These are phyloP conservation scores for Exophiala mesophila DNA, from an alignment of 2,329 filamentous ascomycete genomes.

Conservation along the genomic window DNA sequence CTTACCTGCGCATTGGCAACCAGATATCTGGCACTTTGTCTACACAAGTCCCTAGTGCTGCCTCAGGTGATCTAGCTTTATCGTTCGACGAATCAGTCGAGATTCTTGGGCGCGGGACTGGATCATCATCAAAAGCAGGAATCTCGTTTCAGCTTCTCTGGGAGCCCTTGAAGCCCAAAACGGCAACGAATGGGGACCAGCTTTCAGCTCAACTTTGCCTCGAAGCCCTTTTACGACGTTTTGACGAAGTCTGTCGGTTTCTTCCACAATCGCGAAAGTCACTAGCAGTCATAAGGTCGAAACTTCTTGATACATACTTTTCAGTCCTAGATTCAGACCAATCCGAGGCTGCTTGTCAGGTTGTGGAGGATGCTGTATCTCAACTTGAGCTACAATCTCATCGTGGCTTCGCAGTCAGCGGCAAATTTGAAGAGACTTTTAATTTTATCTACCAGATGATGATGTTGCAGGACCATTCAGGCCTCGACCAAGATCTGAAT, in stretches of 20 bases:
- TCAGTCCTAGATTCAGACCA: constrained; percentile 11
- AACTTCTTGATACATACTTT: constrained; percentile 33
- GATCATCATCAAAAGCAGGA: constrained; percentile 32
- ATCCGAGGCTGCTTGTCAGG: constrained; percentile 4
- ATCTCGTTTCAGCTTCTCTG: constrained; percentile 25
- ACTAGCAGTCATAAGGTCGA: constrained; percentile 27
- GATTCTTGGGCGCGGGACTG: neutral
- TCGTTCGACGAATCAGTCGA: neutral
- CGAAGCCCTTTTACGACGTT: constrained; percentile 42
- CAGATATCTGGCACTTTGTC: constrained; percentile 57
- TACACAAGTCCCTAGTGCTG: neutral
- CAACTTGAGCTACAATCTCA: constrained; percentile 11
- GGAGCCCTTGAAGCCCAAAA: constrained; percentile 22
- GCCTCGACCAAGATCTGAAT: constrained; percentile 2
- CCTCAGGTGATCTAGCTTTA: neutral
- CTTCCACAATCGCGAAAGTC: constrained; percentile 32
- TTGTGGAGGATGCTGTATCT: constrained; percentile 12
- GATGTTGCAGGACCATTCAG: neutral
- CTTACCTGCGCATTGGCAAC: constrained; percentile 45
- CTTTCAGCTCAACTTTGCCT: constrained; percentile 38
- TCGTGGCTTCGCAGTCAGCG: constrained; percentile 7
- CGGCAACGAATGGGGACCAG: constrained; percentile 25
- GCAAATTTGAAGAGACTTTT: constrained; percentile 12
- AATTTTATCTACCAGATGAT: constrained; percentile 10
- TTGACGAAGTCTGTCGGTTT: constrained; percentile 36